Evolutionary conservation across 768 basidiomycete species (phyloP), one percentile per base, ranked within the genome.

Genomic region (Rhizopogon vulgaris): DNA sequence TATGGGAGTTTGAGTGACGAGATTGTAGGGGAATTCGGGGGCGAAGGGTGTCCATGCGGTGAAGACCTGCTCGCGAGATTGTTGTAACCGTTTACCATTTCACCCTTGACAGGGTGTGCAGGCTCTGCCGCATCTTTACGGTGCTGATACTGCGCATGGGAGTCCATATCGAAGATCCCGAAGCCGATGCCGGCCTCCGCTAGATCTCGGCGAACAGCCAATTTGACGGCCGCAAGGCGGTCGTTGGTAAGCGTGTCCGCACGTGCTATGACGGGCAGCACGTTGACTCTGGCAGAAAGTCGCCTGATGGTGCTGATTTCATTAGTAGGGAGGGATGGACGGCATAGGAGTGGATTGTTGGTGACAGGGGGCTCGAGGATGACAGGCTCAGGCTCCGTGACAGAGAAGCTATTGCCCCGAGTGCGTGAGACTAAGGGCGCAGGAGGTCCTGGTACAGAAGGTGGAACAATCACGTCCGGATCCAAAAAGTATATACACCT

Each of bases 401-500:
- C 83, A 43, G 85, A 84, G 63, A 85, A 83, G 69, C 80, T 87
- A 72, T 77, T 83, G 56, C 77, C 78, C 58, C 83, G 87, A 43
- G 85, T 69, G 55, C 87, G 80, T 58, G 85, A 73, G 57, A 86
- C 78, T 56, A 81, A 74, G 39, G 87, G 85, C 40, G 75, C 82
- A 53, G 85, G 82, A 38, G 82, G 84, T 22, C 77, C 78, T 56
- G 85, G 74, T 40, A 82, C 80, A 51, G 80, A 75, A 32, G 84
- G 85, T 51, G 87, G 86, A 53, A 88, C 76, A 60, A 91, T 88
- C 66, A 76, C 65, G 73, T 88, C 86, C 50, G 90, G 90, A 77
- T 91, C 87, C 70, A 92, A 73, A 71, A 92, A 88, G 72, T 92
- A 92, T 53, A 92, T 82, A 62, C 89, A 91, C 54, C 89, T 90